A percentile compares a stretch with the other conserved stretches of the same genome.
These are phyloP conservation scores for Isatis tinctoria DNA, from an alignment of 345 rosid species.

Conservation along the genomic window DNA sequence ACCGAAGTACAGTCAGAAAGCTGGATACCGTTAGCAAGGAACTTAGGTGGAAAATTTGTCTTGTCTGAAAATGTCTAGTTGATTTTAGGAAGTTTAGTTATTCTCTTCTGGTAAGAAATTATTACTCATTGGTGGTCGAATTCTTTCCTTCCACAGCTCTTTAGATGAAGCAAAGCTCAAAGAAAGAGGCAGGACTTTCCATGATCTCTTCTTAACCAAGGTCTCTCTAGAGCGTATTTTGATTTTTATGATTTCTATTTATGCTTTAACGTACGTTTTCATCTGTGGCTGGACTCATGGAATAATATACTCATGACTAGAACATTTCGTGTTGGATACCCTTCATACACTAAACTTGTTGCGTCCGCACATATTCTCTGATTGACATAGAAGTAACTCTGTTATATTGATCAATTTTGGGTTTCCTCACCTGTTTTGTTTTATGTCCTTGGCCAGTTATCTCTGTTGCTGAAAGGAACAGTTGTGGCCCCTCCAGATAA, in stretches of 20 bases:
- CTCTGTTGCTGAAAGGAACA: conserved; percentile 83
- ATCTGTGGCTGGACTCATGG: not conserved
- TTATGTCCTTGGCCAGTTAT: conserved; percentile 48
- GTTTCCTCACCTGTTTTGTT: conserved; percentile 22
- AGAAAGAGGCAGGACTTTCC: conserved; percentile 85
- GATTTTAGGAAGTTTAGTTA: not conserved
- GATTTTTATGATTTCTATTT: not conserved
- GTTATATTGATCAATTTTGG: conserved; percentile 6
- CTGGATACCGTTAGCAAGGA: conserved; percentile 74
- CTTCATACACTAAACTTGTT: no score
- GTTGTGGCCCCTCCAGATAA: conserved; percentile 98
- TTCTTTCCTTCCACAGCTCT: conserved; percentile 44
- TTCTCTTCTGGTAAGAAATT: not conserved
- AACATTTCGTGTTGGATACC: not conserved
- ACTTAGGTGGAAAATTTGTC: conserved; percentile 54
- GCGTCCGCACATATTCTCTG: conserved; percentile 17
- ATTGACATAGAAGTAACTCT: conserved; percentile 11
- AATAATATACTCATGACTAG: not conserved
- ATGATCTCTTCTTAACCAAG: conserved; percentile 87
- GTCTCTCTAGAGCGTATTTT: conserved; percentile 30
- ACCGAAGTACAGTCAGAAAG: conserved; percentile 54
- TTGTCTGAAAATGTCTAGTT: conserved; percentile 7
- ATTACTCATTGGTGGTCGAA: not conserved
- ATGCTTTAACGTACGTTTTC: not conserved
- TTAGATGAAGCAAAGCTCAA: conserved; percentile 85